A percentile compares a stretch with the other conserved stretches of the same genome.
Evolutionary conservation across 106 monocot species (phyloP).

Genomic region (Platanthera guangdongensis): DNA sequence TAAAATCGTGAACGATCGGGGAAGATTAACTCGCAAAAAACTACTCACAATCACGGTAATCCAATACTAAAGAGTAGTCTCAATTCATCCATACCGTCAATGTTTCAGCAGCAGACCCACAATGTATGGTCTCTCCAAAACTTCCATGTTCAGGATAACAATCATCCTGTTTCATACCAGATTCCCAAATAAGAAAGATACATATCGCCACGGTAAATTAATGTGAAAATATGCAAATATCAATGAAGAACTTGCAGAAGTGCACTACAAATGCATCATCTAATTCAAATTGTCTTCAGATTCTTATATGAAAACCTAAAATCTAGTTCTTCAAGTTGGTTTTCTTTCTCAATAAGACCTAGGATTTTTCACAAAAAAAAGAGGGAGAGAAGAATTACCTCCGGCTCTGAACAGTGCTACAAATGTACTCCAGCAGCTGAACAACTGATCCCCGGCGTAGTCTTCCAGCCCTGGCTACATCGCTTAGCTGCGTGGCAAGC

Average conservation of each 20-base stretch:
- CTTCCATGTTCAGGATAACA: conserved; percentile 84
- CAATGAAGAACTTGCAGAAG: background rate
- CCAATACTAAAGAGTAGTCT: no score
- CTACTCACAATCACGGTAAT: no score
- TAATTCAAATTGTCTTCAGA: background rate
- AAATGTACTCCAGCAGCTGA: conserved; percentile 79
- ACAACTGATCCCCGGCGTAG: conserved; percentile 60
- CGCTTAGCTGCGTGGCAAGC: conserved; percentile 63
- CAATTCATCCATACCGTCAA: no score
- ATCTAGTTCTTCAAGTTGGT: background rate
- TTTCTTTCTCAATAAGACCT: background rate
- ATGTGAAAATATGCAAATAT: no score
- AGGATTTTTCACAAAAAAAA: background rate
- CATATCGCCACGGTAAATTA: background rate
- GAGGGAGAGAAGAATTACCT: conserved; percentile 25
- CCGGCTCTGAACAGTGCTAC: conserved; percentile 50
- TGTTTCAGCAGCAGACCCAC: no score
- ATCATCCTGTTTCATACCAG: conserved; percentile 52
- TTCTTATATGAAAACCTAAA: background rate
- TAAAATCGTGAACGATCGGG: no score
- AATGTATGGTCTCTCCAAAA: no score
- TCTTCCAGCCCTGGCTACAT: conserved; percentile 29
- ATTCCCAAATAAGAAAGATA: background rate
- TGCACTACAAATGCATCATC: no score
- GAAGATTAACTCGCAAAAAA: no score